These are phyloP conservation scores for Nymphaea colorata DNA, from an alignment of 164 flowering plant species.

Conservation along the genomic window DNA sequence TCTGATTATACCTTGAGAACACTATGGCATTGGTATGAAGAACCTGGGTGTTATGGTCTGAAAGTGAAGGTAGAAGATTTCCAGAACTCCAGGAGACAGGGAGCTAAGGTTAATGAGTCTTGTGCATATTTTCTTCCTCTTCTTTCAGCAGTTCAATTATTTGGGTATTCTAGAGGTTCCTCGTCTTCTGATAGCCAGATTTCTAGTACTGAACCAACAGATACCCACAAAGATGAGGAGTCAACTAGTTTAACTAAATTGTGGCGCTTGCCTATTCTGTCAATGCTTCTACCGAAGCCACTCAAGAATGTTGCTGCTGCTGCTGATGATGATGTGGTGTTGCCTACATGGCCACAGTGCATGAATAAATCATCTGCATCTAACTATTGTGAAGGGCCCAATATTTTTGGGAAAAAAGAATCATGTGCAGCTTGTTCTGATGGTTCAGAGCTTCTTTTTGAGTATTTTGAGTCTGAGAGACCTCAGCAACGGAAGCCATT, in stretches of 20 bases:
- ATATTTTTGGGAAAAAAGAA: constrained; percentile 2
- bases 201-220: constrained; percentile 8
- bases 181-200: constrained; percentile 1
- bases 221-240: constrained; percentile 6
- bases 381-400: constrained; percentile 5
- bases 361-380: constrained; percentile 13
- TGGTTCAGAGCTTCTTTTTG: constrained; percentile 49
- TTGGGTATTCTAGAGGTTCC: constrained; percentile 18
- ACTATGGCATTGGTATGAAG: constrained; percentile 79
- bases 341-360: constrained; percentile 2
- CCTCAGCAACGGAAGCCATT: constrained; percentile 56
- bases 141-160: constrained; percentile 73
- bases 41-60: constrained; percentile 56
- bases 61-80: constrained; percentile 42
- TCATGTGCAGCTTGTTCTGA: constrained; percentile 2
- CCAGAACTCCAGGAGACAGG: constrained; percentile 21
- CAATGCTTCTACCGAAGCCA: constrained; percentile 28
- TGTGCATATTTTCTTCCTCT: constrained; percentile 65
- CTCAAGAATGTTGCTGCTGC: constrained; percentile 3
- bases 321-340: constrained; percentile 5
- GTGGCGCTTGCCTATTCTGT: constrained; percentile 11
- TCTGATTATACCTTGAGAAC: constrained; percentile 33
- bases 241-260: constrained; percentile 10
- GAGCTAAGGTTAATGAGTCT: constrained; percentile 18
- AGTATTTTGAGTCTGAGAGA: constrained; percentile 56